A percentile compares a stretch with the other conserved stretches of the same genome.
phyloP scores from a whole-genome alignment of 495 filamentous ascomycete genomes.

The Hypoxylon fuscum region DNA sequence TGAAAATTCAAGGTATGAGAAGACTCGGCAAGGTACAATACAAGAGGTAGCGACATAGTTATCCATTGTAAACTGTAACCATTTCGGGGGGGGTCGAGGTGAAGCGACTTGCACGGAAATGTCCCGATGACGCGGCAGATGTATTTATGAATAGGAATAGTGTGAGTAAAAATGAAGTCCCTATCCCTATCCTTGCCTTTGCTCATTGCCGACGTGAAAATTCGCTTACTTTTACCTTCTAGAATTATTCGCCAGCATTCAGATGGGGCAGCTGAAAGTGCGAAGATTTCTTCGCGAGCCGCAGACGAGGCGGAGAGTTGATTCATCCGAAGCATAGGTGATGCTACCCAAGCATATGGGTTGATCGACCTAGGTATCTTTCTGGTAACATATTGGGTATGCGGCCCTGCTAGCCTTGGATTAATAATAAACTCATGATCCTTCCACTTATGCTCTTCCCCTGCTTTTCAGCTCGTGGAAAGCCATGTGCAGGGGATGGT shows the following conservation, averaged over 20 bases:
- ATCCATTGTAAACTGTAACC: background rate
- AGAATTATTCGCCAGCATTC: constrained; percentile 23
- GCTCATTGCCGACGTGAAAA: background rate
- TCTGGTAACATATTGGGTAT: constrained; percentile 8
- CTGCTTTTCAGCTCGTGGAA: constrained; percentile 34
- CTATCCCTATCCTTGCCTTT: background rate
- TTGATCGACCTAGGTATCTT: background rate
- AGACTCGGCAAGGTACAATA: background rate
- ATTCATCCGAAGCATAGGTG: background rate
- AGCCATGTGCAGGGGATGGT: constrained; percentile 12
- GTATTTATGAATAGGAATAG: too few relatives aligned
- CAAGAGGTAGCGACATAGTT: background rate
- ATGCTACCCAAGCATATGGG: background rate
- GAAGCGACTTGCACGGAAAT: too few relatives aligned
- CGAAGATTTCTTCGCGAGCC: constrained; percentile 3
- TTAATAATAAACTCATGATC: constrained; percentile 20
- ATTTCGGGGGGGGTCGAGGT: too few relatives aligned
- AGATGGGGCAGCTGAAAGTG: constrained; percentile 20
- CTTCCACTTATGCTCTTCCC: constrained; percentile 23
- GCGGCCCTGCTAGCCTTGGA: constrained; percentile 20
- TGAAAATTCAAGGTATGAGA: background rate
- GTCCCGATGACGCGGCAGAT: too few relatives aligned
- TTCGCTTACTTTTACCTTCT: constrained; percentile 8
- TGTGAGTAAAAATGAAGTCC: too few relatives aligned
- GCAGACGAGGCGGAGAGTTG: background rate